Evolutionary conservation across 768 basidiomycete genomes (phyloP).

Genomic region (Russula griseocarnosa): DNA sequence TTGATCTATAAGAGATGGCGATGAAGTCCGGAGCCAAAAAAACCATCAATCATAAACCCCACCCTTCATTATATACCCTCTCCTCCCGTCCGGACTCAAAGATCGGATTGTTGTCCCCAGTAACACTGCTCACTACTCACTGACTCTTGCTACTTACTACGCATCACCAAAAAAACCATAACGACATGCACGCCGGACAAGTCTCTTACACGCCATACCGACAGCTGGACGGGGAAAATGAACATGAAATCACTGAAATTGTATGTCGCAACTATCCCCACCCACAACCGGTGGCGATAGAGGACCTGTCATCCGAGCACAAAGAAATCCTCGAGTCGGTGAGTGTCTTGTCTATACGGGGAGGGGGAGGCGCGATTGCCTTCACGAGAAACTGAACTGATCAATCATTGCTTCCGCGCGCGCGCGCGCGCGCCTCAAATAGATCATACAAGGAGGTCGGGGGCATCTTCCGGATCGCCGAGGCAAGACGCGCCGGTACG

Average conservation of each 20-base stretch:
- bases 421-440: not conserved
- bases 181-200: constrained; percentile 13
- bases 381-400: constrained; percentile 2
- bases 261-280: constrained; percentile 16
- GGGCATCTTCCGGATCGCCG: constrained; percentile 18
- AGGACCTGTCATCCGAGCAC: constrained; percentile 11
- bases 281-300: constrained; percentile 13
- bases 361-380: too few species aligned
- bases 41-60: not conserved
- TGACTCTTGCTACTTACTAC: not conserved
- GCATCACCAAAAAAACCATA: too few species aligned
- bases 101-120: not conserved
- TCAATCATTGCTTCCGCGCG: not conserved
- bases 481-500: constrained; percentile 26
- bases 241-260: not conserved
- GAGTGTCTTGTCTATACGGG: not conserved
- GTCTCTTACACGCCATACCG: not conserved
- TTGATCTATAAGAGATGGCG: constrained; percentile 16
- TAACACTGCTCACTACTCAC: not conserved
- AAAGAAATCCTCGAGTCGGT: constrained; percentile 17
- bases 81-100: not conserved
- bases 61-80: not conserved
- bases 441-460: constrained; percentile 21
- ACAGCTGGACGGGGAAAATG: constrained; percentile 17
- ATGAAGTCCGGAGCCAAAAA: not conserved